These are phyloP conservation scores for Phalaenopsis hybrid DNA, from an alignment of 116 monocot genomes.

Conservation along the genomic window DNA sequence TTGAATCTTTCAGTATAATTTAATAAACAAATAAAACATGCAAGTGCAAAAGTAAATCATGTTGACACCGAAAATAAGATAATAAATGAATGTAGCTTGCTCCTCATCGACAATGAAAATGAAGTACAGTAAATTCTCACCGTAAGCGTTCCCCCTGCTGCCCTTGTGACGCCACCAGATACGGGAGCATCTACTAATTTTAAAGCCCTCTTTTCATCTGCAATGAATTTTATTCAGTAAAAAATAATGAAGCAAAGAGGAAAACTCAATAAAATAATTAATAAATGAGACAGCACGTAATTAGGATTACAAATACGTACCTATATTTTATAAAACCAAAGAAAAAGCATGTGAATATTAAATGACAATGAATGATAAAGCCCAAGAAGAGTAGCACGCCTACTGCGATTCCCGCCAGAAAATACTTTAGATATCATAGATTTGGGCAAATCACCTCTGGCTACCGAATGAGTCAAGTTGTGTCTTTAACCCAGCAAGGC, in stretches of 20 bases:
- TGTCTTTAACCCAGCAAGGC: too few relatives aligned
- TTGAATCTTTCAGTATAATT: neutral
- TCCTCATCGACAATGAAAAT: neutral
- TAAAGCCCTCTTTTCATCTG: conserved; percentile 53
- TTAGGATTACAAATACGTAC: neutral
- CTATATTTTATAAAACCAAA: neutral
- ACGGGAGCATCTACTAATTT: conserved; percentile 96
- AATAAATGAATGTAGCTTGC: neutral
- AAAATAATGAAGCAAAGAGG: neutral
- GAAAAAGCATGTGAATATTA: neutral
- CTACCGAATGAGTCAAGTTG: too few relatives aligned
- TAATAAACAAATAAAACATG: neutral
- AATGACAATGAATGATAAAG: neutral
- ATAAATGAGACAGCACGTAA: neutral
- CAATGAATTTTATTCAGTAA: neutral
- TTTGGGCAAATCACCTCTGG: too few relatives aligned
- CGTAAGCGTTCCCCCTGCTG: conserved; percentile 93
- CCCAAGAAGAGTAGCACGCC: too few relatives aligned
- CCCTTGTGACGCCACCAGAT: conserved; percentile 95
- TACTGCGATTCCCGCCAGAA: too few relatives aligned
- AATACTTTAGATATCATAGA: too few relatives aligned
- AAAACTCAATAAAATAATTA: neutral
- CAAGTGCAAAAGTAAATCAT: neutral
- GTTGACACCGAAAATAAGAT: neutral
- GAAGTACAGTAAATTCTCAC: conserved; percentile 28